Evolutionary conservation across 2,329 filamentous ascomycete species (phyloP).

Genomic region (Cladophialophora exuberans): DNA sequence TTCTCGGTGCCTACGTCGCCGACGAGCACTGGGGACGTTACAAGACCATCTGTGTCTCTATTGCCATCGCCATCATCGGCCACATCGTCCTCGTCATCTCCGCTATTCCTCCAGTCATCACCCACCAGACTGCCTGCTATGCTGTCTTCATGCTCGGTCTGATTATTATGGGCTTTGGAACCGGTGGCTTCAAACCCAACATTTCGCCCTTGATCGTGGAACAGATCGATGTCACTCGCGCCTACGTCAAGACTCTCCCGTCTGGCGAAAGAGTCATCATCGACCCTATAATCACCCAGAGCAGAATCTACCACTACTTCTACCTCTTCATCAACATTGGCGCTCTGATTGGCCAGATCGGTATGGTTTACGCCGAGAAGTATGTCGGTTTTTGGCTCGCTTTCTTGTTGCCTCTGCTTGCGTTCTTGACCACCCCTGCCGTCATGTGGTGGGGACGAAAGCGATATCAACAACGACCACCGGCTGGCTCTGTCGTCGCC

Average conservation of each 20-base stretch:
- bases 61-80: slow-evolving; percentile 64
- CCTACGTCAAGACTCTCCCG: slow-evolving; percentile 52
- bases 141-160: slow-evolving; percentile 67
- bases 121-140: slow-evolving; percentile 60
- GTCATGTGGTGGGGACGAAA: slow-evolving; percentile 64
- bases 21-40: slow-evolving; percentile 54
- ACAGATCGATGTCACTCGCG: slow-evolving; percentile 57
- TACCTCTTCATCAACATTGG: slow-evolving; percentile 73
- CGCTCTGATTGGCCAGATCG: slow-evolving; percentile 63
- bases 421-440: slow-evolving; percentile 64
- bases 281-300: slow-evolving; percentile 69
- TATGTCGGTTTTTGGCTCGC: slow-evolving; percentile 77
- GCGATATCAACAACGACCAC: slow-evolving; percentile 66
- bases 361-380: slow-evolving; percentile 62
- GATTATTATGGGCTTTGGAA: slow-evolving; percentile 71
- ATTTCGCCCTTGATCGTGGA: slow-evolving; percentile 28
- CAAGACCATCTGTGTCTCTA: slow-evolving; percentile 70
- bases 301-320: slow-evolving; percentile 70
- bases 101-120: slow-evolving; percentile 66
- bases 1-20: slow-evolving; percentile 54
- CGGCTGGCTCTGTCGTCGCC: slow-evolving; percentile 71
- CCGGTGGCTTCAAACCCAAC: slow-evolving; percentile 80
- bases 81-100: slow-evolving; percentile 69
- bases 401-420: slow-evolving; percentile 67
- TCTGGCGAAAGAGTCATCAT: slow-evolving; percentile 70